Evolutionary conservation across 2,329 filamentous ascomycete species (phyloP), one percentile per base, ranked within the genome.

Genomic region (Teratosphaeria zuluensis): DNA sequence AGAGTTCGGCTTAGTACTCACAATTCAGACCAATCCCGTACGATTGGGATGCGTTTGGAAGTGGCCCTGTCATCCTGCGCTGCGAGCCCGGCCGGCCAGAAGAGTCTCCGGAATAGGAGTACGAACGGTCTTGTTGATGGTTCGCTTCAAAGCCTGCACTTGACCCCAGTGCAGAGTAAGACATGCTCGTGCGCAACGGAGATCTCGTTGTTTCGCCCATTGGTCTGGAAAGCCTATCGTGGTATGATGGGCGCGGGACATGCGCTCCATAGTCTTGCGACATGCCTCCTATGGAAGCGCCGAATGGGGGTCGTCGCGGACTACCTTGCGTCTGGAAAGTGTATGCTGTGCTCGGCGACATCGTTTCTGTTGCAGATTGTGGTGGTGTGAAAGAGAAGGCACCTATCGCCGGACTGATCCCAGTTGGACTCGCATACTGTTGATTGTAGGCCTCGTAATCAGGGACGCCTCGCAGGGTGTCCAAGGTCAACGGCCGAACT

Each of bases 401-500:
- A 9, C 84, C 83, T 72, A 89, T 87, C 0, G 82, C 83, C 30
- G 86, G 84, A 62, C 82, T 88, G 30, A 90, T 78, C 11, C 83
- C 84, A 0, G 84, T 83, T 7, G 86, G 81, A 11, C 63, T 69
- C 14, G 62, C 58, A 59, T 87, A 88, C 64, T 86, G 77, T 66
- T 87, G 84, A 21, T 83, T 81, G 21, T 84, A 83, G 66, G 87
- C 84, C 24, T 85, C 82, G n/a, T 84, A 83, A 11, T 81, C 79
- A 7, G 86, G 82, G 31, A 79, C 75, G 64, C 86, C 81, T 61
- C 86, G 79, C 62, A 88, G 80, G 0, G 81, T 81, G 65, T 90
- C 87, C 28, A 89, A 79, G 74, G 88, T 84, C 62, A 90, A 70
- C 1, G 87, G 84, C 33, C 86, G 80, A 75, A 86, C 82, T 74